A percentile compares a stretch with the other conserved stretches of the same genome.
These are phyloP conservation scores for Gautieria morchelliformis DNA, from an alignment of 768 basidiomycete species.

Conservation along the genomic window DNA sequence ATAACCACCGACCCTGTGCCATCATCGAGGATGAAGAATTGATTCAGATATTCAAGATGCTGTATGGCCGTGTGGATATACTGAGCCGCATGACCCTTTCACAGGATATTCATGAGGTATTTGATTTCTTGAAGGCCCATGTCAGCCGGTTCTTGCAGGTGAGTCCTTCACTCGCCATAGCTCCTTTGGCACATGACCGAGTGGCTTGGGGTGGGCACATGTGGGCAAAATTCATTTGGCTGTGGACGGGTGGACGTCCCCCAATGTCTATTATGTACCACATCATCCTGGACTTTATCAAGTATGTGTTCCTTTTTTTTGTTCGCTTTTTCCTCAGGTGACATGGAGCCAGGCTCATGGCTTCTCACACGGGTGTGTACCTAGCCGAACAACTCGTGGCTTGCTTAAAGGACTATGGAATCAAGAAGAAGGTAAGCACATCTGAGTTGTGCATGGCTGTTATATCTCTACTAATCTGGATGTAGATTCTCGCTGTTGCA, in stretches of 20 bases:
- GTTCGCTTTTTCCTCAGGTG: background rate
- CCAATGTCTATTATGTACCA: conserved; percentile 16
- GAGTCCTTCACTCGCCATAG: background rate
- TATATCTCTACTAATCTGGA: background rate
- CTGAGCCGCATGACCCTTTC: background rate
- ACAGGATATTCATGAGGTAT: background rate
- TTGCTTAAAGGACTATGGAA: background rate
- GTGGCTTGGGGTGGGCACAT: background rate
- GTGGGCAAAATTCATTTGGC: conserved; percentile 17
- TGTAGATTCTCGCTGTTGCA: conserved; percentile 5
- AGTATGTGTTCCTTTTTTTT: background rate
- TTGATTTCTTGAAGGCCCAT: background rate
- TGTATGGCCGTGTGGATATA: background rate
- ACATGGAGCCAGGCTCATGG: background rate
- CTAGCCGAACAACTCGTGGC: background rate
- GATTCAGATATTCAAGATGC: background rate
- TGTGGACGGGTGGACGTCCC: conserved; percentile 23
- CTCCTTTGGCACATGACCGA: background rate
- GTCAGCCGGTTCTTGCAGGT: background rate
- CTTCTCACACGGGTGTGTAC: background rate
- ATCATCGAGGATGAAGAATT: background rate
- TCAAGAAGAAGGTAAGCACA: background rate
- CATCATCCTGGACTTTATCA: conserved; percentile 16
- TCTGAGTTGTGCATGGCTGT: background rate
- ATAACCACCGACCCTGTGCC: conserved; percentile 13